phyloP scores from a whole-genome alignment of 2,329 filamentous ascomycete genomes.

The Claviceps sp. region DNA sequence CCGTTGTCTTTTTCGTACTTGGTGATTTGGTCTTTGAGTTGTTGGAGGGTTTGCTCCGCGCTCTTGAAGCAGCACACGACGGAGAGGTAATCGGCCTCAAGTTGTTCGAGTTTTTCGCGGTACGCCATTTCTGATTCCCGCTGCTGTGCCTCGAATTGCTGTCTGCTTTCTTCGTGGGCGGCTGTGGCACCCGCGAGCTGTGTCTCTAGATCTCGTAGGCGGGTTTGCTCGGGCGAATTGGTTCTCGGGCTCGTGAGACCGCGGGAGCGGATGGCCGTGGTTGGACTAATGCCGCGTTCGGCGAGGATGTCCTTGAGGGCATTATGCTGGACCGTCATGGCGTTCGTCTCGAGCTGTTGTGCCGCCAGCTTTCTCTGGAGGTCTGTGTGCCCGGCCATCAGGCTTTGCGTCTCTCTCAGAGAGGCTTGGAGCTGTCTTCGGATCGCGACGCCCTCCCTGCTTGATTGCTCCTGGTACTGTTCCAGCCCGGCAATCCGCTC shows the following conservation, averaged over 20 bases:
- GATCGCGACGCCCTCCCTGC: conserved; percentile 79
- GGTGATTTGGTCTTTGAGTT: conserved; percentile 93
- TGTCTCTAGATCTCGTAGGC: conserved; percentile 74
- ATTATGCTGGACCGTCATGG: conserved; percentile 79
- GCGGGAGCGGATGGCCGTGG: conserved; percentile 56
- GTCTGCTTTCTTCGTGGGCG: conserved; percentile 75
- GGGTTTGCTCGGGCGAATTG: conserved; percentile 65
- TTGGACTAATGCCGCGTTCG: conserved; percentile 76
- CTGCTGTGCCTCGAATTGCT: conserved; percentile 61
- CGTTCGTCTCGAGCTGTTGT: conserved; percentile 88
- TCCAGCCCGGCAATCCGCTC: conserved; percentile 94
- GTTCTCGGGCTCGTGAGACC: conserved; percentile 57
- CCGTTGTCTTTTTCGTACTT: conserved; percentile 81
- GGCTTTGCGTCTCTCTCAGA: conserved; percentile 68
- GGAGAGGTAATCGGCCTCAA: conserved; percentile 95
- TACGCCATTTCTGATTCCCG: conserved; percentile 82
- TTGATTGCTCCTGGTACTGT: conserved; percentile 93
- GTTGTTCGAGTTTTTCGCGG: conserved; percentile 81
- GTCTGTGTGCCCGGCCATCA: conserved; percentile 69
- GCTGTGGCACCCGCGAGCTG: conserved; percentile 67
- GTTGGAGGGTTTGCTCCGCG: conserved; percentile 97
- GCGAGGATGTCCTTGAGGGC: conserved; percentile 85
- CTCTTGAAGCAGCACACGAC: conserved; percentile 97
- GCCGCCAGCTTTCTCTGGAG: conserved; percentile 70
- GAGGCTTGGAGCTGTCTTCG: conserved; percentile 79